phyloP scores from a whole-genome alignment of 2,329 filamentous ascomycete genomes.

The Fusarium veterinarium region DNA sequence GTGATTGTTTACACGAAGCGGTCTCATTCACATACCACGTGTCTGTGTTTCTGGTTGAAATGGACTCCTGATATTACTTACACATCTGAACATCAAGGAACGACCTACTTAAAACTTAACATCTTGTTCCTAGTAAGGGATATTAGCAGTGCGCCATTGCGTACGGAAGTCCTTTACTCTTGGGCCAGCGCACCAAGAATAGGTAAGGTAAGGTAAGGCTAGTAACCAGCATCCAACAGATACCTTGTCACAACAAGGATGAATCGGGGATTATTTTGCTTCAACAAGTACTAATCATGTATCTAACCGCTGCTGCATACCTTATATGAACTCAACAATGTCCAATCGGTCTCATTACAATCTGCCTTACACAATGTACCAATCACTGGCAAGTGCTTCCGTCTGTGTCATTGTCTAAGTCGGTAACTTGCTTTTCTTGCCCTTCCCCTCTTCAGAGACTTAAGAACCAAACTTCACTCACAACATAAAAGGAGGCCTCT shows the following conservation, averaged over 20 bases:
- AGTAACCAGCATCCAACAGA: neutral
- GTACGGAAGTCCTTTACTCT: neutral
- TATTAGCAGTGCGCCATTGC: neutral
- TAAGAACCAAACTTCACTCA: neutral
- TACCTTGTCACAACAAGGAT: neutral
- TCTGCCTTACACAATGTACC: neutral
- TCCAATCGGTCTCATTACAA: neutral
- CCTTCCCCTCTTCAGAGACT: neutral
- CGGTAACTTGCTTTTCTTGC: neutral
- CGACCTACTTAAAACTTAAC: neutral
- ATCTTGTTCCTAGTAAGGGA: neutral
- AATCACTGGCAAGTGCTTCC: conserved; percentile 4
- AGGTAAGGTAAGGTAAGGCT: neutral
- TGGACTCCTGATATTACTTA: neutral
- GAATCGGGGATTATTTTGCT: neutral
- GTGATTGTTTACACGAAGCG: neutral
- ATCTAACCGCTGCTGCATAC: neutral
- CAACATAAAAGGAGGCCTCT: conserved; percentile 12
- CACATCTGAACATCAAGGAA: neutral
- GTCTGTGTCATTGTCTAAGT: neutral
- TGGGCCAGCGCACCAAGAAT: neutral
- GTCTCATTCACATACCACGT: neutral
- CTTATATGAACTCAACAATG: neutral
- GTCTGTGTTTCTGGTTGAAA: neutral
- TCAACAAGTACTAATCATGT: neutral